These are phyloP conservation scores for Cercospora sp. DNA, from an alignment of 2,329 filamentous ascomycete genomes.

Conservation along the genomic window DNA sequence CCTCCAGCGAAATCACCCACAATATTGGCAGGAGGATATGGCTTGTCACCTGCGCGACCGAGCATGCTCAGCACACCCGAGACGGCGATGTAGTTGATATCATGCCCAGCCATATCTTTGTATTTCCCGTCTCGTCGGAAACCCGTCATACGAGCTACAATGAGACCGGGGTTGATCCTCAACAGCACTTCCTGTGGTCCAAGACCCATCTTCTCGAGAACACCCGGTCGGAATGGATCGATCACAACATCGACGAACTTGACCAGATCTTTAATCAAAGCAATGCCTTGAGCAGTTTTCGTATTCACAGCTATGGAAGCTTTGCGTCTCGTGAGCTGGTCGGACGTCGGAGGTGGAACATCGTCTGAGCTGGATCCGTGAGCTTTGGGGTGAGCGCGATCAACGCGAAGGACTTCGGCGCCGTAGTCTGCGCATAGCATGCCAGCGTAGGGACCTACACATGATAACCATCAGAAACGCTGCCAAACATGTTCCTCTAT, in stretches of 20 bases:
- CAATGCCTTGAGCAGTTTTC: conserved; percentile 64
- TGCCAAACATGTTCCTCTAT: not conserved
- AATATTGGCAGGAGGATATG: conserved; percentile 79
- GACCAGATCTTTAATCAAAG: conserved; percentile 67
- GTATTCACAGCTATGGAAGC: conserved; percentile 77
- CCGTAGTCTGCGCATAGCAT: conserved; percentile 88
- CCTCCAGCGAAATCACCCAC: conserved; percentile 91
- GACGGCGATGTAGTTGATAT: conserved; percentile 95
- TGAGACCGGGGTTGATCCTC: conserved; percentile 68
- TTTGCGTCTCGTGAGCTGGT: conserved; percentile 80
- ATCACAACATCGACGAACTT: conserved; percentile 74
- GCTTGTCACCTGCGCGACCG: conserved; percentile 67
- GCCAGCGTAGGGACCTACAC: conserved; percentile 78
- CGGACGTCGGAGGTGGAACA: conserved; percentile 54
- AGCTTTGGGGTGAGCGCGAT: conserved; percentile 57
- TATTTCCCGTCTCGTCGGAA: conserved; percentile 88
- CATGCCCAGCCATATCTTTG: conserved; percentile 84
- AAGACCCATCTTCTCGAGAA: conserved; percentile 81
- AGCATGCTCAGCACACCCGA: conserved; percentile 77
- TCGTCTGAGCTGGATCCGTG: conserved; percentile 34
- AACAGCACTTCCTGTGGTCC: conserved; percentile 67
- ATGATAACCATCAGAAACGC: not conserved
- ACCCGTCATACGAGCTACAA: conserved; percentile 84
- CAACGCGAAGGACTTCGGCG: conserved; percentile 82
- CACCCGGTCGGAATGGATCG: conserved; percentile 89